Base-by-base conservation (phyloP, 2,329 filamentous ascomycete genomes). In the Ophiostoma sp. region DNA sequence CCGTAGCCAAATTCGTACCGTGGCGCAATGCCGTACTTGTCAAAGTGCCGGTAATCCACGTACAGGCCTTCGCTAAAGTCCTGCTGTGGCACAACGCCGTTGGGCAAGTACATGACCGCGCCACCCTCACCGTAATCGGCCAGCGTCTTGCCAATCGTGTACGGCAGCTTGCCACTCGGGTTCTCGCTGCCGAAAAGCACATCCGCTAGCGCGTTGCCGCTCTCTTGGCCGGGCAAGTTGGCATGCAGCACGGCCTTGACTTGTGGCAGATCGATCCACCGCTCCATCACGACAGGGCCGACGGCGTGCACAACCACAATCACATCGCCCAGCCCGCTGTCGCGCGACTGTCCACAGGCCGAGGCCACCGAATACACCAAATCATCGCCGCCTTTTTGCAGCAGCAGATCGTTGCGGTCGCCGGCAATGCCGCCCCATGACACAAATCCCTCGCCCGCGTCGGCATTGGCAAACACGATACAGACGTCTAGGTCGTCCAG, bases 11-110 rank as follows among this genome's bases (percentile, higher is more conserved):
- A 97, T 66, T 92, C 90, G 77, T 89, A 97, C 0, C 91, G 89
- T 0, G 94, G 94, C 5, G 83, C 83, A 72, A 95, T 89, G 70
- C 84, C 82, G 69, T 89, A 79, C 77, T 90, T 91, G 81, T 97
- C 93, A 75, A 97, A 94, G 78, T 94, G 87, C 15, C 93, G 89
- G 80, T 97, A 97, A 81, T 97, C 94, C 74, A 96, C 89, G 76
- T 94, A 94, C 0, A 97, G 80, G 0, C 92, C 92, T 76, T 97
- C 92, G 0, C 84, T 85, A 77, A 95, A 96, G 73, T 92, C 89
- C 74, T 96, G 92, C 76, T 96, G 92, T 0, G 93, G 92, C 1
- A 89, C 82, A 3, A 91, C 81, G 20, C 84, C 86, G 74, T 92
- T 90, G 0, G 90, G 86, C 67, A 87, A 81, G 76, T 90, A 92